These are phyloP conservation scores for Phyllosticta ampelicida DNA, from an alignment of 2,329 filamentous ascomycete species.

Conservation along the genomic window DNA sequence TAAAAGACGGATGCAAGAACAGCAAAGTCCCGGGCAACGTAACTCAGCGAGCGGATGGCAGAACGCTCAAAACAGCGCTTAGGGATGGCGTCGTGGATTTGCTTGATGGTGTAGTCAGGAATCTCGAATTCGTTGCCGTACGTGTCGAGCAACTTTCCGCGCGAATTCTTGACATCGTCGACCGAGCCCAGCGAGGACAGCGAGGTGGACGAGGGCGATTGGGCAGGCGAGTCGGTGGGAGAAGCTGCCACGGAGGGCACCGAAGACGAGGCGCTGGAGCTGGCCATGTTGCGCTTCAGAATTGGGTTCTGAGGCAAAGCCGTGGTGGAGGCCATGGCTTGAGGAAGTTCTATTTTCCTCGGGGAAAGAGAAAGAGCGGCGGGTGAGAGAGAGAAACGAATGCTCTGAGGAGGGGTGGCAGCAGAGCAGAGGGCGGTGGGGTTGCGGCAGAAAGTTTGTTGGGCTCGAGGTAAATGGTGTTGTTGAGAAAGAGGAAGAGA, in stretches of 20 bases:
- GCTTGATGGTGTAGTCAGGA: conserved; percentile 94
- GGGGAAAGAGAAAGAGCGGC: not conserved
- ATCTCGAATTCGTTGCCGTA: conserved; percentile 92
- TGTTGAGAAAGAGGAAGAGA: conserved; percentile 2
- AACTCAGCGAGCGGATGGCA: conserved; percentile 60
- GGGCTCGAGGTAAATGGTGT: conserved; percentile 2
- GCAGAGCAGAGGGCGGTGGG: conserved; percentile 1
- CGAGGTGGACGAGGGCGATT: conserved; percentile 74
- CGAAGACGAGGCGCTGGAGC: conserved; percentile 43
- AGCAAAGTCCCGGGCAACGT: conserved; percentile 72
- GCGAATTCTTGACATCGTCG: conserved; percentile 42
- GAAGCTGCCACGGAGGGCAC: conserved; percentile 44
- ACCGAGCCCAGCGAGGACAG: conserved; percentile 78
- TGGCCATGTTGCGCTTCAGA: conserved; percentile 36
- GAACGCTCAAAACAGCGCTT: conserved; percentile 95
- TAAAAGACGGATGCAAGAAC: conserved; percentile 69
- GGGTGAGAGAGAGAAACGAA: not conserved
- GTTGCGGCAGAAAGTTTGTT: conserved; percentile 8
- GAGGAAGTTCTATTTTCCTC: not conserved
- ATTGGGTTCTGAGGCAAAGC: conserved; percentile 40
- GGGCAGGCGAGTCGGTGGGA: conserved; percentile 48
- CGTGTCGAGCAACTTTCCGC: conserved; percentile 69
- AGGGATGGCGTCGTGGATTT: conserved; percentile 93
- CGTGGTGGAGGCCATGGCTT: conserved; percentile 37
- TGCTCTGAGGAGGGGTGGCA: not conserved